Base-by-base conservation (phyloP, 257 asterid species). In the Forsythia suspensa region DNA sequence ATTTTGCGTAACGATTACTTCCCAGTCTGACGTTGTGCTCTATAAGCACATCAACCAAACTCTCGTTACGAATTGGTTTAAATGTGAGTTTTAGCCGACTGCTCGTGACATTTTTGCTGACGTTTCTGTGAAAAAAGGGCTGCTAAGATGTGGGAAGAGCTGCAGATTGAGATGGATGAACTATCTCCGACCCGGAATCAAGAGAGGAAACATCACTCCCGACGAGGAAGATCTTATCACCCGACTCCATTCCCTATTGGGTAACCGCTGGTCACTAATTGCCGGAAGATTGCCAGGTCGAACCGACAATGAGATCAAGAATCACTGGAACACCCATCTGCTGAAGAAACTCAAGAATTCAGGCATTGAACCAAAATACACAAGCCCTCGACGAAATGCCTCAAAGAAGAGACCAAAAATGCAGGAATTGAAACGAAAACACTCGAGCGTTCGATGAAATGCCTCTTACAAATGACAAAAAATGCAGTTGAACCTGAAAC, bases 151-250 rank as follows among this genome's bases (percentile, higher is more conserved):
- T 73, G 96, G 97, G 1, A 92, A 92, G 92, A 92, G 97, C 79
- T 92, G 97, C 73, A 71, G 97, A 40, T 42, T 92, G 44, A 41
- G 97, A 69, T 92, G 97, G 97, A 89, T 91, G 93, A 92, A 92
- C 16, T 92, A 92, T 73, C 91, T 92, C 3, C 86, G 93, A 5
- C 97, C 94, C 2, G 97, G 92, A 8, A 89, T 92, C 3, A 90
- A 88, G 76, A 83, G 97, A 72, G 97, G 97, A 34, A 85, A 90
- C 76, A 85, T 92, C 39, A 77, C 80, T 44, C 46, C 79, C 21
- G 97, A 91, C 20, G 97, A 91, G 71, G 96, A 91, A 41, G 96
- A 92, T 70, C 85, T 92, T 12, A 89, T 92, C 73, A 80, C 89
- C 0, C 84, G 96, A 42, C 87, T 91, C 2, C 96, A 91, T 79